Base-by-base conservation (phyloP, 208 protist genomes). In the Wallacemonas rigidus region DNA sequence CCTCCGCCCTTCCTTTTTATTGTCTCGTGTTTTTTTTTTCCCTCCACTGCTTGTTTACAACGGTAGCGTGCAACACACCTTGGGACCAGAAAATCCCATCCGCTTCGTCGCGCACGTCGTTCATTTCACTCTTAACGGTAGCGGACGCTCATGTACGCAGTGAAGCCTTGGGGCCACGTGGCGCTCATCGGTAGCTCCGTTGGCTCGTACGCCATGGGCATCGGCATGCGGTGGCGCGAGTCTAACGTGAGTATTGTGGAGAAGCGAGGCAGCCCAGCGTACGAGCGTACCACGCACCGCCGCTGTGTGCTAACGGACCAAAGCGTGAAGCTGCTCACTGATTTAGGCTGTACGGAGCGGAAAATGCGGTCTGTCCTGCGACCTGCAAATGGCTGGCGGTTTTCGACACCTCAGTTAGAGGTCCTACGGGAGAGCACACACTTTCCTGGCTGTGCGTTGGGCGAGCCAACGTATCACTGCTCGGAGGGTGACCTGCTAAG, bases 121-220 rank as follows among this genome's bases (percentile, higher is more conserved):
- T 26, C 26, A 26, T 26, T 26, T 53, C 48, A 15, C 48, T 53
- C 0, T 53, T 15, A n/a, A 9, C 15, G 11, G 9, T 53, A n/a
- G 11, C 15, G 15, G 55, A 38, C 11, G 55, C 38, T 3, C 12
- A 95, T 95, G 90, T 95, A 95, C 72, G 87, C 90, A 12, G 79
- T 95, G n/a, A 95, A 95, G 56, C 88, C 90, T 72, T 95, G 90
- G 88, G 90, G 88, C 15, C 76, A 92, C 58, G 87, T 89, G n/a
- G 53, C 84, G 44, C 81, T 93, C 26, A 77, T 95, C 9, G 90
- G 90, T 36, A 72, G 84, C 73, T 79, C 75, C 63, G 71, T 95
- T 15, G 90, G 80, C 35, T 82, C 79, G 14, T 93, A 92, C 74
- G 79, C 88, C 9, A 86, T 95, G 81, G 90, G 90, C 3, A 86